A percentile compares a stretch with the other conserved stretches of the same genome.
Evolutionary conservation across 495 filamentous ascomycete genomes (phyloP).

Genomic region (Talaromyces adpressus): DNA sequence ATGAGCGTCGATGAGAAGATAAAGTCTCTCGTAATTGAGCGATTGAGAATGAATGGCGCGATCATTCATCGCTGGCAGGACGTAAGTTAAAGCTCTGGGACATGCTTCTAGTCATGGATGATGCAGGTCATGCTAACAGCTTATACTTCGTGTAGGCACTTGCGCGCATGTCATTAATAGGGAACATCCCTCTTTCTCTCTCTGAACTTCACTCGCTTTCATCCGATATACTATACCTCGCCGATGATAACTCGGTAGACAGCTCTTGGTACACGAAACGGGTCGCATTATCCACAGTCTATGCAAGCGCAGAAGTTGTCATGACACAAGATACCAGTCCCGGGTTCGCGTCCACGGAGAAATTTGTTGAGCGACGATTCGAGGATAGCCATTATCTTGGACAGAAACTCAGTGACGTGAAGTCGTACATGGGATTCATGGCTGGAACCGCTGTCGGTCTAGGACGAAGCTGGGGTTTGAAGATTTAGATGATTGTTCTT

Average conservation of each 20-base stretch:
- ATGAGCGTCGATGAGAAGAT: constrained; percentile 49
- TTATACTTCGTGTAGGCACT: constrained; percentile 54
- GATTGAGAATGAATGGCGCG: constrained; percentile 63
- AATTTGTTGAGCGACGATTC: constrained; percentile 71
- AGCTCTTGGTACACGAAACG: constrained; percentile 88
- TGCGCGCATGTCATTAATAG: constrained; percentile 76
- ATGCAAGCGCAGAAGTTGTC: constrained; percentile 79
- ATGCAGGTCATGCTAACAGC: constrained; percentile 1
- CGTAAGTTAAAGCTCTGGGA: constrained; percentile 38
- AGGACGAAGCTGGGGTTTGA: constrained; percentile 41
- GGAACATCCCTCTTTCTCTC: constrained; percentile 68
- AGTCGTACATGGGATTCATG: constrained; percentile 73
- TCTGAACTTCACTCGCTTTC: constrained; percentile 71
- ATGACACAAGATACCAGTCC: constrained; percentile 79
- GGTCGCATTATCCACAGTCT: constrained; percentile 66
- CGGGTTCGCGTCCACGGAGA: constrained; percentile 63
- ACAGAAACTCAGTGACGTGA: constrained; percentile 49
- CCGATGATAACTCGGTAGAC: constrained; percentile 77
- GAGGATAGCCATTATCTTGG: constrained; percentile 58
- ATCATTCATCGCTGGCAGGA: constrained; percentile 77
- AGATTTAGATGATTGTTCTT: constrained; percentile 22
- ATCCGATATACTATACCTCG: constrained; percentile 81
- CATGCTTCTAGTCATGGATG: not conserved
- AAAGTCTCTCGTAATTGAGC: constrained; percentile 57
- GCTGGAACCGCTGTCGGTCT: constrained; percentile 44